Evolutionary conservation across 306 rosid species (phyloP).

Genomic region (Trifolium subterraneum): DNA sequence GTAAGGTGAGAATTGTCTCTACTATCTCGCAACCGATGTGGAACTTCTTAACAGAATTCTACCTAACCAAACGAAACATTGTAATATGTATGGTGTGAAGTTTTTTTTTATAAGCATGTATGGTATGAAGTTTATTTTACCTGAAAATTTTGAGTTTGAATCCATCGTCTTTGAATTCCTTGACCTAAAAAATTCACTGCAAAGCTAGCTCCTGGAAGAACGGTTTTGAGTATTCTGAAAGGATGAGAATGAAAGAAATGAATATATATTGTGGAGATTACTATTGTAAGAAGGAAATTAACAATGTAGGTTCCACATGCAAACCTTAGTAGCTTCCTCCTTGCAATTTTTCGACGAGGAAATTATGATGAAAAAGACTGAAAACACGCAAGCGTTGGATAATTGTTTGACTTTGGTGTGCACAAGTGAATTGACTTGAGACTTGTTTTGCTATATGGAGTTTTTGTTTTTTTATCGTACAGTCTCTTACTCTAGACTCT

Average conservation of each 20-base stretch:
- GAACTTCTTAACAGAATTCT: too few relatives aligned
- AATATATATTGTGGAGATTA: neutral
- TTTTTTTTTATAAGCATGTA: neutral
- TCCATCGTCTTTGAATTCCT: constrained; percentile 2
- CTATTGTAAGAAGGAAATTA: neutral
- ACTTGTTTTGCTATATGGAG: too few relatives aligned
- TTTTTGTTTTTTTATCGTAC: too few relatives aligned
- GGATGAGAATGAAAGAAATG: neutral
- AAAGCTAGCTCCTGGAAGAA: neutral
- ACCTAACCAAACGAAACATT: neutral
- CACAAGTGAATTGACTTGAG: too few relatives aligned
- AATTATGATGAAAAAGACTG: too few relatives aligned
- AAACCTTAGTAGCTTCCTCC: neutral
- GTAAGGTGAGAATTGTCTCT: too few relatives aligned
- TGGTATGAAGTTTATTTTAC: neutral
- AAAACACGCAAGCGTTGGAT: too few relatives aligned
- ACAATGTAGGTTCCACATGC: neutral
- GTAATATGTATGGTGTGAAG: neutral
- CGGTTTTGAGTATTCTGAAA: too few relatives aligned
- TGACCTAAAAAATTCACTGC: neutral
- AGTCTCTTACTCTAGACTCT: too few relatives aligned
- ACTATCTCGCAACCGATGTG: too few relatives aligned
- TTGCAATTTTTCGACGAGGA: too few relatives aligned
- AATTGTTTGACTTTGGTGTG: too few relatives aligned
- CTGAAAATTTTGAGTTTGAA: constrained; percentile 10